phyloP scores from a whole-genome alignment of 176 grass and related monocot species.

The Triticum aestivum region IWGSC_CS_RefSeq_v2.1 NC_057794.1:115133429-115133928 shows the following conservation, averaged over 20 bases:
- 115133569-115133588: background rate
- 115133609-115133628: conserved; percentile 27
- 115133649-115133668: conserved; percentile 42
- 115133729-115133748: conserved; percentile 26
- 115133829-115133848: background rate
- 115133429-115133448: conserved; percentile 38
- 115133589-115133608: background rate
- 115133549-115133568: conserved; percentile 3
- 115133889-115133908: background rate
- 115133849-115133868: background rate
- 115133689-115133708: conserved; percentile 43
- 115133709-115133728: conserved; percentile 2
- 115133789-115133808: background rate
- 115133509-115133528: conserved; percentile 14
- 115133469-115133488: conserved; percentile 47
- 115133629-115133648: conserved; percentile 36
- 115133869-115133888: background rate
- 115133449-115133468: conserved; percentile 21
- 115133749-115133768: conserved; percentile 47
- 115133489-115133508: conserved; percentile 44
- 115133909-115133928: background rate
- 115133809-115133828: background rate
- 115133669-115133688: conserved; percentile 29
- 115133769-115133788: conserved; percentile 7
- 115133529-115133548: background rate